These are phyloP conservation scores for Raddia guianensis DNA, from an alignment of 176 grass and related monocot genomes.

Conservation along the genomic window DNA sequence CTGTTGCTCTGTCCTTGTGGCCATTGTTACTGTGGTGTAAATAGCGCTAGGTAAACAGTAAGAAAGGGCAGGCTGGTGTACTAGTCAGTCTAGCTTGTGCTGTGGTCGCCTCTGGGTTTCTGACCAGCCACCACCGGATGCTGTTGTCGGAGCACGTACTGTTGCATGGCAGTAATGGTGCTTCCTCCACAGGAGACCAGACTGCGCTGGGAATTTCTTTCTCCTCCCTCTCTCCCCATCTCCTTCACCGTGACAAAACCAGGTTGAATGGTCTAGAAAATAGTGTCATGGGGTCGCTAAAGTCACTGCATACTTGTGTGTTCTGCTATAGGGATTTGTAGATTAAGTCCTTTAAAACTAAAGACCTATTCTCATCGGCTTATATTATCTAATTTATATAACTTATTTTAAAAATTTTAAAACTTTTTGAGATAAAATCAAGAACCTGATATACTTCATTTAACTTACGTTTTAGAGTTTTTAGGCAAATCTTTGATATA, in stretches of 20 bases:
- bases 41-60: background rate
- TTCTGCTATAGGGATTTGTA: no score
- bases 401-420: no score
- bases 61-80: background rate
- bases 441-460: no score
- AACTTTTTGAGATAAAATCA: no score
- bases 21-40: background rate
- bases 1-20: background rate
- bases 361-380: no score
- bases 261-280: no score
- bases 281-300: no score
- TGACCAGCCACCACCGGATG: slow-evolving; percentile 13
- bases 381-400: no score
- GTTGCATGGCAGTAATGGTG: slow-evolving; percentile 20
- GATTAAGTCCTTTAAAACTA: no score
- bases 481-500: no score
- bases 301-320: no score
- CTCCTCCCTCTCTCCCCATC: background rate
- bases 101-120: background rate
- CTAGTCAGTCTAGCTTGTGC: background rate
- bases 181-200: slow-evolving; percentile 27
- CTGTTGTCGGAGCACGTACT: background rate
- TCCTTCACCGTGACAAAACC: background rate
- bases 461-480: no score
- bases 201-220: background rate